Evolutionary conservation across 2,329 filamentous ascomycete genomes (phyloP).

Genomic region (Didymella arachidicola): DNA sequence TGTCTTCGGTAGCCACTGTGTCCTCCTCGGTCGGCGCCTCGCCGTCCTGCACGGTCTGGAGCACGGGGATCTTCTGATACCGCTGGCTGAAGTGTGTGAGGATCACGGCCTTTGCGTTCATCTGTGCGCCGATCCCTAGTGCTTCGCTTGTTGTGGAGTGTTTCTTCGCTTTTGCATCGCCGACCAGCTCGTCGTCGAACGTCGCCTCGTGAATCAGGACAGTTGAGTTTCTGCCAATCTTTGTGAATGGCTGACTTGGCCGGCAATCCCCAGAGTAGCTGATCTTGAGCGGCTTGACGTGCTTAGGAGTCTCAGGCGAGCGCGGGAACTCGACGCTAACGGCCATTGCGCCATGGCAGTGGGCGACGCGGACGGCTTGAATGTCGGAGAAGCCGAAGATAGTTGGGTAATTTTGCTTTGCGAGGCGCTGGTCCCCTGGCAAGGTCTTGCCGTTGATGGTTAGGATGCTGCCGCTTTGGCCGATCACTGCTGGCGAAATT

Average conservation of each 20-base stretch:
- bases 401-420: conserved; percentile 50
- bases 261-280: conserved; percentile 96
- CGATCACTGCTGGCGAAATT: conserved; percentile 44
- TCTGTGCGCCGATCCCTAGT: conserved; percentile 75
- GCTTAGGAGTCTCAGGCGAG: conserved; percentile 21
- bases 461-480: conserved; percentile 35
- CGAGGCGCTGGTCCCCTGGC: conserved; percentile 16
- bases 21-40: conserved; percentile 25
- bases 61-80: conserved; percentile 77
- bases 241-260: conserved; percentile 70
- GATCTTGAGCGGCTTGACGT: conserved; percentile 73
- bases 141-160: conserved; percentile 91
- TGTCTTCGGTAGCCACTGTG: conserved; percentile 33
- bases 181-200: conserved; percentile 83
- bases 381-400: conserved; percentile 71
- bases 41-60: conserved; percentile 52
- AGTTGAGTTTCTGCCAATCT: conserved; percentile 76
- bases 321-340: conserved; percentile 79
- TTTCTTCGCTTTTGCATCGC: conserved; percentile 84
- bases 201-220: conserved; percentile 95
- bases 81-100: conserved; percentile 96
- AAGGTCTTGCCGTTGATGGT: conserved; percentile 29
- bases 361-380: conserved; percentile 72
- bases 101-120: conserved; percentile 81
- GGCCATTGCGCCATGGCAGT: conserved; percentile 82